Evolutionary conservation across 768 basidiomycete genomes (phyloP), one percentile per base, ranked within the genome.

Genomic region (Suillus placidus): DNA sequence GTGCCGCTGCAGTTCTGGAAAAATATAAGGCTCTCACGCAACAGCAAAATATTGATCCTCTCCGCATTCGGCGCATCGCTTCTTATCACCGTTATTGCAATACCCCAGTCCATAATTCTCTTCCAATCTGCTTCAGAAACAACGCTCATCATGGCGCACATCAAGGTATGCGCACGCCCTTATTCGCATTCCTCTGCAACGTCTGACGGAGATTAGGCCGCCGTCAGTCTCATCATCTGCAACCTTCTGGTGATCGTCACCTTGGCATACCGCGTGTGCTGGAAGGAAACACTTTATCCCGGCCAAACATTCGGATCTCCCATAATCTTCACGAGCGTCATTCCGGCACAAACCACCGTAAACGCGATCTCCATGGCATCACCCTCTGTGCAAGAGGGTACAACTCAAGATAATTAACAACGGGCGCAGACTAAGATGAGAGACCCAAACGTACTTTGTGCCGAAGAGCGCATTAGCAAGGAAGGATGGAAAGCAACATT

Each of bases 211-310:
- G 16, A 16, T 26, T 38, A 63, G 62, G 40, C 40, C 23, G 57
- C 62, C 12, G 57, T 63, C 18, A 60, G 55, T 37, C 40, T 63
- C 7, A 20, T 61, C 26, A 42, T 63, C 35, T 63, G 62, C 55
- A 63, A 63, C 55, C 35, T 63, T 16, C 13, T 63, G 37, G 62
- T 63, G 13, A 38, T 63, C 37, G 57, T 63, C 9, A 42, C 62
- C 23, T 18, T 26, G 20, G 7, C 12, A 32, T 63, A 63, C n/a
- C 34, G 62, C 14, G 8, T 42, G 6, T 4, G 35, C n/a, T 40
- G 62, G 35, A 54, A 52, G 20, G 58, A 60, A 61, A 18, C 54
- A 16, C 13, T 63, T 16, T 37, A 63, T 30, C 35, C 55, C 16
- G 62, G 32, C 23, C 7, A 61, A 34, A 34, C 43, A 26, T 16